Base-by-base conservation (phyloP, 805 yeast species). In the Millerago galiae region DNA sequence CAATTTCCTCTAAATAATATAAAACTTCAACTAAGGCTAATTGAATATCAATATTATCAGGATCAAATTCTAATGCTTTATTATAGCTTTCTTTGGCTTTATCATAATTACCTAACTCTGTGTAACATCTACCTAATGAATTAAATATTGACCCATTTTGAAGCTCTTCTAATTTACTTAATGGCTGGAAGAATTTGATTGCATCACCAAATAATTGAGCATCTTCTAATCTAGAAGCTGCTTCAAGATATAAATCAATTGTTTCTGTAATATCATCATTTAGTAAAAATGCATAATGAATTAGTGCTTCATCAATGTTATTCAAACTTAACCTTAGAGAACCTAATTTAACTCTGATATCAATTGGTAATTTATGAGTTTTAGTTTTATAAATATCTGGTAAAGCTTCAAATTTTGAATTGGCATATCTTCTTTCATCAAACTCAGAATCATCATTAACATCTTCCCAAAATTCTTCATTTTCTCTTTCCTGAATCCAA, bases 281-380 rank as follows among this genome's bases (percentile, higher is more conserved):
- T 35, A 78, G 60, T 11, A 90, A 63, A 46, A 73, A 74, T 5
- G 66, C 66, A 52, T 85, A 83, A 58, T 91, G 97, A 8, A 61
- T 62, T 44, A 81, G 56, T 0, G 96, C 95, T 51, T 90, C 96
- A 1, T 72, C 74, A 24, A 71, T 66, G 35, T 81, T 71, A 40
- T 77, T 80, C 30, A 77, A 63, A 42, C 79, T 77, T 27, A 93
- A 63, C 45, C 99, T 71, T 38, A 86, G 70, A 10, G 79, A 61
- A 0, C 96, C 95, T 18, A 93, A 59, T 60, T 93, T 86, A 26
- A 79, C 81, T 42, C 98, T 65, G 21, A 93, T 85, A 65, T 91
- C 98, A 37, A 90, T 79, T 2, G 98, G 98, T 16, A 93, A 62
- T 8, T 71, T 54, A 52, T 70, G 70, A 30, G 63, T 49, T 43